phyloP scores from a whole-genome alignment of 2,329 filamentous ascomycete genomes.

The Penicillium glabrum region DNA sequence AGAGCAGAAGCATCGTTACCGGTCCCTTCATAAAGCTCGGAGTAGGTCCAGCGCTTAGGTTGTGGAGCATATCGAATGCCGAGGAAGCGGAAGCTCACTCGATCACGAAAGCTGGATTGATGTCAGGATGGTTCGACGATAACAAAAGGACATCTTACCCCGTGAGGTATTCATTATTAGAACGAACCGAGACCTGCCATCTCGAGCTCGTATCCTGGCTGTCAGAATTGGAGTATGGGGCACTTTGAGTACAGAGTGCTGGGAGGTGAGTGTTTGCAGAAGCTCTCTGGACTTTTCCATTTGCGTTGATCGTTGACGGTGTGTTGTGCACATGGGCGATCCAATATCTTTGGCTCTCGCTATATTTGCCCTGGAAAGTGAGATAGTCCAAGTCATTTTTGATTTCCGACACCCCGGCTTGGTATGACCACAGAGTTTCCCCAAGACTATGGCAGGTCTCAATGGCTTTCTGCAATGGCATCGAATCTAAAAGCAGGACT shows the following conservation, averaged over 20 bases:
- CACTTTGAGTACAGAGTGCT: conserved; percentile 19
- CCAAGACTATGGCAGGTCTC: conserved; percentile 14
- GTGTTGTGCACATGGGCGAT: conserved; percentile 4
- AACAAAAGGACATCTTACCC: conserved; percentile 5
- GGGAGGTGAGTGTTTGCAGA: conserved; percentile 10
- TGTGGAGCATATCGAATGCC: conserved; percentile 48
- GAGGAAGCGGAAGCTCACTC: conserved; percentile 52
- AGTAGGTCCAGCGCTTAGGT: conserved; percentile 48
- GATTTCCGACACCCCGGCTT: not conserved
- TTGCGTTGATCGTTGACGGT: conserved; percentile 9
- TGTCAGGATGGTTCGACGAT: not conserved
- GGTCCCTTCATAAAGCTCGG: conserved; percentile 45
- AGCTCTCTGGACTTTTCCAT: conserved; percentile 9
- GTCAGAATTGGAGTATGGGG: conserved; percentile 13
- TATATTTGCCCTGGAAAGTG: conserved; percentile 8
- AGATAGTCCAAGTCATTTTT: conserved; percentile 15
- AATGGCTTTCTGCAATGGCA: conserved; percentile 14
- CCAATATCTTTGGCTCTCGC: conserved; percentile 12
- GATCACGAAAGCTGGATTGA: conserved; percentile 47
- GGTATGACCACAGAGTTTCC: conserved; percentile 14
- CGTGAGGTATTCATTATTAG: conserved; percentile 18
- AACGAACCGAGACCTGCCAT: conserved; percentile 18
- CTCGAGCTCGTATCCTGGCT: conserved; percentile 10
- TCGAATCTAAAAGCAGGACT: conserved; percentile 16
- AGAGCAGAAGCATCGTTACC: conserved; percentile 48